Conservation (phyloP, 257 asterid genomes). For the Oldenlandia corymbosa region DNA sequence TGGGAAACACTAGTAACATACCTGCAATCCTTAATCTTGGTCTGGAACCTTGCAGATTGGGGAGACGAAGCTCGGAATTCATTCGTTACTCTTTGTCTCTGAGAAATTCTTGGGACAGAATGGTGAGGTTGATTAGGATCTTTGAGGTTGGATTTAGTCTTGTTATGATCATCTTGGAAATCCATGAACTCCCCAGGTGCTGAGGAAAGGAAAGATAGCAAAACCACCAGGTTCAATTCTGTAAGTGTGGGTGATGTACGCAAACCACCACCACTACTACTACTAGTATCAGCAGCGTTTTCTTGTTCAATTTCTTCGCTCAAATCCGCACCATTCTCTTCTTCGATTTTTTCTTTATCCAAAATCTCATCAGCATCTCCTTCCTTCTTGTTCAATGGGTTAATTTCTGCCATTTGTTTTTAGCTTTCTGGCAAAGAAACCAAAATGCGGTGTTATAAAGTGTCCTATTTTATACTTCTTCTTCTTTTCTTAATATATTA, state of each 20-base stretch:
- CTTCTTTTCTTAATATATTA: no score
- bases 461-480: no score
- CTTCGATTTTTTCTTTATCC: constrained; percentile 14
- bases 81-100: not conserved
- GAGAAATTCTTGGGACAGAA: not conserved
- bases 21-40: constrained; percentile 28
- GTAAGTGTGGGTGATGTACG: constrained; percentile 10
- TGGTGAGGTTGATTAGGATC: not conserved
- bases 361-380: not conserved
- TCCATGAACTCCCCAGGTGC: constrained; percentile 17
- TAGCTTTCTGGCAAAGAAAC: not conserved
- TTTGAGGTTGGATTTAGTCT: not conserved
- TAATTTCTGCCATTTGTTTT: constrained; percentile 18
- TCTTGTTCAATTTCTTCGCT: constrained; percentile 14
- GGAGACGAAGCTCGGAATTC: constrained; percentile 12
- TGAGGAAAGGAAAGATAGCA: constrained; percentile 41
- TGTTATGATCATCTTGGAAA: not conserved
- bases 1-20: not conserved
- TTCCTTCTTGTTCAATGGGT: not conserved
- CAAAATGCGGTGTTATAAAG: no score
- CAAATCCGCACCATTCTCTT: not conserved
- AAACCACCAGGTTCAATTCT: constrained; percentile 37
- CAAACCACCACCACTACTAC: no score
- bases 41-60: constrained; percentile 11
- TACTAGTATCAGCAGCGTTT: no score